A percentile compares a stretch with the other conserved stretches of the same genome.
Conservation (phyloP, 805 yeast species). For the Torulaspora microellipsoides region DNA sequence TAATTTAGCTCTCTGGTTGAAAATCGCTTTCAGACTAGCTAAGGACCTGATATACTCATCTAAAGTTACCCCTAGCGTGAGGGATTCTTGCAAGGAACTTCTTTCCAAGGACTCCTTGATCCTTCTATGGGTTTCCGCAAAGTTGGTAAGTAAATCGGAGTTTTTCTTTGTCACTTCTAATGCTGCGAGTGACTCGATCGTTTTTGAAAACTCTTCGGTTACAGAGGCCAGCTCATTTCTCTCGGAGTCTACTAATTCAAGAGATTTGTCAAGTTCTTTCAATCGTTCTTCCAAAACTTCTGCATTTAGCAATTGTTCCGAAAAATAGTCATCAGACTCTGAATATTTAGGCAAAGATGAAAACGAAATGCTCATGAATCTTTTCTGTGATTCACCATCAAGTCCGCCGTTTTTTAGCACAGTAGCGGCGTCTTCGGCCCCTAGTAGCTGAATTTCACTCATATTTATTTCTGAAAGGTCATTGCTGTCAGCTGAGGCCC, state of each 20-base stretch:
- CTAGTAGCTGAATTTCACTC: constrained; percentile 32
- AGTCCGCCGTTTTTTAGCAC: constrained; percentile 29
- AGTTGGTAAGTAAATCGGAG: constrained; percentile 59
- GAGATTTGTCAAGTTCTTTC: constrained; percentile 58
- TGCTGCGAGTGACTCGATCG: constrained; percentile 58
- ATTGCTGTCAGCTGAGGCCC: constrained; percentile 42
- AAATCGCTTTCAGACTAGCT: constrained; percentile 66
- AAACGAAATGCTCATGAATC: constrained; percentile 62
- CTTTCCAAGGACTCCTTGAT: constrained; percentile 72
- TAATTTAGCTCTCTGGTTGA: constrained; percentile 66
- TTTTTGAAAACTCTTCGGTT: constrained; percentile 59
- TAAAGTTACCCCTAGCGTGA: constrained; percentile 79
- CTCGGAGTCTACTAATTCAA: constrained; percentile 71
- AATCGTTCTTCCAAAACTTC: constrained; percentile 72
- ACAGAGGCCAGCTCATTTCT: constrained; percentile 67
- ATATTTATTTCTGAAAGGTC: constrained; percentile 36
- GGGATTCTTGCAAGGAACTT: constrained; percentile 75
- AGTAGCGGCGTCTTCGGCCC: constrained; percentile 31
- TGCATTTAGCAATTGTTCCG: constrained; percentile 60
- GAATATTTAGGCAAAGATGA: constrained; percentile 61
- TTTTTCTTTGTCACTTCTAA: constrained; percentile 69
- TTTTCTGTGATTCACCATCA: constrained; percentile 54
- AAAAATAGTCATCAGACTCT: constrained; percentile 77
- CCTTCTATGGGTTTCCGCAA: constrained; percentile 66
- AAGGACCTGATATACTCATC: constrained; percentile 82